Conservation (phyloP, 441 rosid genomes). For the Biscutella laevigata region DNA sequence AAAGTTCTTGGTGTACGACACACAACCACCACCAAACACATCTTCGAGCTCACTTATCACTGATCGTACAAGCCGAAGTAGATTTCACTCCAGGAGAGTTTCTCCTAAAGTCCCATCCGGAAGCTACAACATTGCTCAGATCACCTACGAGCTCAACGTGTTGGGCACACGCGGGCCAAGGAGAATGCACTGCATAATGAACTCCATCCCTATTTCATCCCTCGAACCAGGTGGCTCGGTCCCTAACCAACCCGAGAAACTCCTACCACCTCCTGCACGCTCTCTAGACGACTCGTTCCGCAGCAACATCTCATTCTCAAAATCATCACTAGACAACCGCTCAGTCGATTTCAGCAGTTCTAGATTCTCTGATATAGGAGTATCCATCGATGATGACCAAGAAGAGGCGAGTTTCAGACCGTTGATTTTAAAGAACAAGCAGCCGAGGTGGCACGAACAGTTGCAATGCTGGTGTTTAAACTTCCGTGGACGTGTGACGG, state of each 20-base stretch:
- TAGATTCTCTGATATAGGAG: constrained; percentile 34
- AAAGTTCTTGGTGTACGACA: constrained; percentile 43
- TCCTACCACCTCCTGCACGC: constrained; percentile 34
- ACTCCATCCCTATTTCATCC: constrained; percentile 56
- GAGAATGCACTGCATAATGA: constrained; percentile 89
- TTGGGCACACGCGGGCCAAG: constrained; percentile 78
- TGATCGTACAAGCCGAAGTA: constrained; percentile 38
- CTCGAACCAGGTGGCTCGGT: constrained; percentile 53
- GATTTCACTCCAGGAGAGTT: constrained; percentile 41
- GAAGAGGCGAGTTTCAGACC: constrained; percentile 28
- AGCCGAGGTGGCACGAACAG: constrained; percentile 96
- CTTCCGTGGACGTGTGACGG: constrained; percentile 91
- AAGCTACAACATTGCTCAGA: constrained; percentile 41
- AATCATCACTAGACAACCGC: constrained; percentile 31
- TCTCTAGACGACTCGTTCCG: constrained; percentile 44
- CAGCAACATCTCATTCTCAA: constrained; percentile 46
- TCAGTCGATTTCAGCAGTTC: constrained; percentile 42
- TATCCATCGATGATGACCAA: constrained; percentile 21
- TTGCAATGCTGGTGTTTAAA: constrained; percentile 99
- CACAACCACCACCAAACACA: constrained; percentile 37
- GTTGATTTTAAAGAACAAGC: constrained; percentile 67
- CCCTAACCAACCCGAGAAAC: constrained; percentile 52
- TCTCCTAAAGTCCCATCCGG: constrained; percentile 48
- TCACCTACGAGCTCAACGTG: constrained; percentile 83
- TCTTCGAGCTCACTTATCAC: constrained; percentile 32